Evolutionary conservation across 768 basidiomycete genomes (phyloP).

Genomic region (Podaxis sp.): DNA sequence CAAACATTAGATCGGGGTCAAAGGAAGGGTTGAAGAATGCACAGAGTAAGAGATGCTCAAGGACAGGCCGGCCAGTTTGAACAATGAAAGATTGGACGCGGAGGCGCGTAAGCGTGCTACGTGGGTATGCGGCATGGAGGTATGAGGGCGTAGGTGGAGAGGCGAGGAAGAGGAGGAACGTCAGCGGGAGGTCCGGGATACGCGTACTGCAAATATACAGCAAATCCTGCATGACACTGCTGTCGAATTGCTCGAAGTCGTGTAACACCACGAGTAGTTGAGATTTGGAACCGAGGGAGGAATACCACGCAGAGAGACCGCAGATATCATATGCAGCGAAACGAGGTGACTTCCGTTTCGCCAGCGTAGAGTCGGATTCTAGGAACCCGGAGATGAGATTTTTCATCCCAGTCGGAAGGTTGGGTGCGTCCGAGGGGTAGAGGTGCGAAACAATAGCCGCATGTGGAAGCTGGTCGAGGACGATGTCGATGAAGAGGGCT

Average conservation of each 20-base stretch:
- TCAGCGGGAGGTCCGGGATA: slow-evolving; percentile 53
- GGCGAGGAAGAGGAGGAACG: slow-evolving; percentile 63
- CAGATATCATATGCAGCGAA: slow-evolving; percentile 65
- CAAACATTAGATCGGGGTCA: slow-evolving; percentile 60
- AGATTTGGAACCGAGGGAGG: slow-evolving; percentile 31
- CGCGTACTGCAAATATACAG: slow-evolving; percentile 70
- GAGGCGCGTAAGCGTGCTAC: slow-evolving; percentile 56
- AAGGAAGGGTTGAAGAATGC: slow-evolving; percentile 67
- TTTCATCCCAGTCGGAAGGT: slow-evolving; percentile 52
- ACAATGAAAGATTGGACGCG: slow-evolving; percentile 51
- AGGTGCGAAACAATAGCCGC: slow-evolving; percentile 46
- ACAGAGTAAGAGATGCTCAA: slow-evolving; percentile 56
- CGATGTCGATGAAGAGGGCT: slow-evolving; percentile 42
- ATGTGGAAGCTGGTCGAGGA: slow-evolving; percentile 44
- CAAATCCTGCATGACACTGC: slow-evolving; percentile 61
- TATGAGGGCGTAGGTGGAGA: slow-evolving; percentile 57
- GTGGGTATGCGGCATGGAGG: slow-evolving; percentile 59
- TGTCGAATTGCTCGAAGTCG: slow-evolving; percentile 74
- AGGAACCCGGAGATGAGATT: slow-evolving; percentile 54
- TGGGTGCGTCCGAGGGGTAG: slow-evolving; percentile 58
- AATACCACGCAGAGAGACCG: slow-evolving; percentile 61
- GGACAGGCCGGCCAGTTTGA: slow-evolving; percentile 44
- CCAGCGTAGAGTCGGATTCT: slow-evolving; percentile 18
- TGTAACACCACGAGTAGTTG: slow-evolving; percentile 65
- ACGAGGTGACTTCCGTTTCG: slow-evolving; percentile 40